Evolutionary conservation across 768 basidiomycete genomes (phyloP).

Genomic region (Mycena metata): DNA sequence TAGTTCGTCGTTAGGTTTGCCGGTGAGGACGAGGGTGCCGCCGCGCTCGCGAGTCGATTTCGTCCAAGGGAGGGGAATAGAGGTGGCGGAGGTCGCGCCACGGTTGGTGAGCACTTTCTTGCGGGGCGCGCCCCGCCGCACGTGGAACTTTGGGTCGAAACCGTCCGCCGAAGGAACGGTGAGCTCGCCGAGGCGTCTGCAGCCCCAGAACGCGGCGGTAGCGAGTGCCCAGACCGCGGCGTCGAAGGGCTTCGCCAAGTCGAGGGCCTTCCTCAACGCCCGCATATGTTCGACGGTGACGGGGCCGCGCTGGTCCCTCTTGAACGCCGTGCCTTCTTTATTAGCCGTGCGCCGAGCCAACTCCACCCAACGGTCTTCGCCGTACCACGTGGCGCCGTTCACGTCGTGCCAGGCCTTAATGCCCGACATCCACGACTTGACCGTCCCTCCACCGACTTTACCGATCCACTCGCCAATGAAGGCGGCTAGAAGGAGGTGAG

Average conservation of each 20-base stretch:
- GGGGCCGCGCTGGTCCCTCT: background rate
- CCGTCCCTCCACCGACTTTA: constrained; percentile 34
- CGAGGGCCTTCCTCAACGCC: constrained; percentile 38
- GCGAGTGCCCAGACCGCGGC: constrained; percentile 54
- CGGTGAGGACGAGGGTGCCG: constrained; percentile 35
- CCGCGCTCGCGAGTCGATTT: constrained; percentile 43
- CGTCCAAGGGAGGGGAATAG: constrained; percentile 50
- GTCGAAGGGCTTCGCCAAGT: constrained; percentile 44
- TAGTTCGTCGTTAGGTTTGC: constrained; percentile 21
- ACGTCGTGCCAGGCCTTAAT: constrained; percentile 54
- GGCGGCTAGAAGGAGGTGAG: constrained; percentile 44
- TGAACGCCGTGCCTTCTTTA: background rate
- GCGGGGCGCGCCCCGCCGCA: background rate
- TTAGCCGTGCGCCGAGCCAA: constrained; percentile 19
- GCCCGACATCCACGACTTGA: constrained; percentile 51
- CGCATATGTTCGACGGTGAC: constrained; percentile 53
- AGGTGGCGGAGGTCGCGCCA: constrained; percentile 17
- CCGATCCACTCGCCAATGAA: constrained; percentile 44
- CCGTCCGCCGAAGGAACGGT: background rate
- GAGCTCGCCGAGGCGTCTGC: constrained; percentile 28
- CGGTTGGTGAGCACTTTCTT: constrained; percentile 11
- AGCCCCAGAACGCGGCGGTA: constrained; percentile 52
- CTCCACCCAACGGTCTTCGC: constrained; percentile 43
- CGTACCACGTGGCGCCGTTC: constrained; percentile 52
- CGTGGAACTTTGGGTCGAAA: background rate